These are phyloP conservation scores for Dactylellina sp. DNA, from an alignment of 2,329 filamentous ascomycete species.

Conservation along the genomic window DNA sequence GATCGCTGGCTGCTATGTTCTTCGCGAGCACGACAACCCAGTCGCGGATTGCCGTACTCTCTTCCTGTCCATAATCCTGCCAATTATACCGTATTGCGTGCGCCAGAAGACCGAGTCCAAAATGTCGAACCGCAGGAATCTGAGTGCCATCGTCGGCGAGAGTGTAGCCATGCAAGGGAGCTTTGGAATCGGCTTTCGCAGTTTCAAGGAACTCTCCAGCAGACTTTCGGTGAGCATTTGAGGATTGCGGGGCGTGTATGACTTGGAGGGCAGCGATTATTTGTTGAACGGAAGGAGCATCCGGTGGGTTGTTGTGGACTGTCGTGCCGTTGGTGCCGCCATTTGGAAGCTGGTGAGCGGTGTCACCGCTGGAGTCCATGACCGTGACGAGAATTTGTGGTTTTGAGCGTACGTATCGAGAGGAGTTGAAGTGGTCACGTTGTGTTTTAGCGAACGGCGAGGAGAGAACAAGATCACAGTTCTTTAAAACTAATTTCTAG, in stretches of 20 bases:
- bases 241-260: constrained; percentile 83
- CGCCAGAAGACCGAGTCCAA: constrained; percentile 90
- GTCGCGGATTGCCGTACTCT: constrained; percentile 75
- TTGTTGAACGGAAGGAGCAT: constrained; percentile 67
- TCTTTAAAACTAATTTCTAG: background rate
- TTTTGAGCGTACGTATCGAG: constrained; percentile 9
- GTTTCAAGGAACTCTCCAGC: constrained; percentile 87
- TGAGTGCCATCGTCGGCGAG: constrained; percentile 81
- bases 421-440: background rate
- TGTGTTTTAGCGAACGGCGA: background rate
- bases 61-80: constrained; percentile 76
- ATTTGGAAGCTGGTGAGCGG: constrained; percentile 31
- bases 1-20: constrained; percentile 77
- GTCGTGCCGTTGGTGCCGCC: constrained; percentile 40
- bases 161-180: constrained; percentile 84
- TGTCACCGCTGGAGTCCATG: constrained; percentile 37
- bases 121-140: constrained; percentile 86
- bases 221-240: constrained; percentile 82
- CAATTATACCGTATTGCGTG: constrained; percentile 88
- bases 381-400: background rate
- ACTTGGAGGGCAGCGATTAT: constrained; percentile 88
- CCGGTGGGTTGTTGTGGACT: constrained; percentile 11
- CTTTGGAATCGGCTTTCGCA: constrained; percentile 81
- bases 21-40: constrained; percentile 85
- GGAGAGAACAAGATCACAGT: no score